A percentile compares a stretch with the other conserved stretches of the same genome.
phyloP scores from a whole-genome alignment of 2,329 filamentous ascomycete species.

The Hypoxylon sp. region DNA sequence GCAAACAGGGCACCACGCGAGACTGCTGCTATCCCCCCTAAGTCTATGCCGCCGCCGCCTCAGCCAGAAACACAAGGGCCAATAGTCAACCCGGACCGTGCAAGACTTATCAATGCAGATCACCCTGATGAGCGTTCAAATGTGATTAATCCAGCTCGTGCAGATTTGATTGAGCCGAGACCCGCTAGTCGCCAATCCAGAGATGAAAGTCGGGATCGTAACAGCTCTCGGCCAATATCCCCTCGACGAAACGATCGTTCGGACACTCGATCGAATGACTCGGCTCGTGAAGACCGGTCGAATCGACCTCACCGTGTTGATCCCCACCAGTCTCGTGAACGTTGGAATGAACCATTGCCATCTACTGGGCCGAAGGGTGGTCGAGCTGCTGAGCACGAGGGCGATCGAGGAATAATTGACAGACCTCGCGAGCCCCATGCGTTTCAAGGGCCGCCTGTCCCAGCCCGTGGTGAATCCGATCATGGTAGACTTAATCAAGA shows the following conservation, averaged over 20 bases:
- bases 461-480: constrained; percentile 56
- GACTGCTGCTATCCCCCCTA: constrained; percentile 38
- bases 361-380: constrained; percentile 39
- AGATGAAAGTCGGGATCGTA: constrained; percentile 57
- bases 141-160: constrained; percentile 59
- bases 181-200: constrained; percentile 50
- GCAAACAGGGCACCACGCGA: constrained; percentile 41
- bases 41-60: constrained; percentile 44
- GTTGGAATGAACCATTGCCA: constrained; percentile 42
- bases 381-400: constrained; percentile 49
- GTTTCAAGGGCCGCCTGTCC: constrained; percentile 50
- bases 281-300: constrained; percentile 57
- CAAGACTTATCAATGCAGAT: constrained; percentile 54
- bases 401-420: constrained; percentile 52
- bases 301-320: constrained; percentile 54
- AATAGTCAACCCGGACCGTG: constrained; percentile 64
- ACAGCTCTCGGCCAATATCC: constrained; percentile 51
- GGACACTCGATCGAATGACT: constrained; percentile 50
- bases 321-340: constrained; percentile 45
- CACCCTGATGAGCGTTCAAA: constrained; percentile 51
- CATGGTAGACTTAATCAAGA: constrained; percentile 64
- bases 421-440: constrained; percentile 52
- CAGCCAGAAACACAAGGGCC: constrained; percentile 52
- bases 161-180: constrained; percentile 54
- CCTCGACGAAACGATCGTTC: constrained; percentile 56